Percentiles rank a stretch among this genome's conserved stretches.
Evolutionary conservation across 306 rosid species (phyloP).

Genomic region (Cicer pinnatifidum): DNA sequence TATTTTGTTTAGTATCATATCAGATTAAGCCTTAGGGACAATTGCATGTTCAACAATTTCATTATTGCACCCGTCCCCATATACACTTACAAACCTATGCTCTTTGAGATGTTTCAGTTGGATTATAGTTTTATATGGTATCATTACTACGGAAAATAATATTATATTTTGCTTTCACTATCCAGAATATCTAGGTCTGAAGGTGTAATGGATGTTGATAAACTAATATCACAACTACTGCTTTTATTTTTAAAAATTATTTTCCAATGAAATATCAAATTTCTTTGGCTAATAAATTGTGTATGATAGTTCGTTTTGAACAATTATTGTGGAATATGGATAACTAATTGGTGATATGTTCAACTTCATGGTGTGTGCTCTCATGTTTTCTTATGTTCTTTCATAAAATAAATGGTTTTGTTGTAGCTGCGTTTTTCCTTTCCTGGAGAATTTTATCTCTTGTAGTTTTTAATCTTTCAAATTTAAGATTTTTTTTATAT

Average conservation of each 20-base stretch:
- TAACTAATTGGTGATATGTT: constrained; percentile 19
- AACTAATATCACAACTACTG: not conserved
- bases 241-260: not conserved
- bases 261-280: constrained; percentile 49
- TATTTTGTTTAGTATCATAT: not conserved
- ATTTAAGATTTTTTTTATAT: constrained; percentile 42
- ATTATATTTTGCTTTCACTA: constrained; percentile 23
- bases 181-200: constrained; percentile 2
- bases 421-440: constrained; percentile 16
- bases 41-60: not conserved
- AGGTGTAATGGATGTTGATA: not conserved
- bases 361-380: not conserved
- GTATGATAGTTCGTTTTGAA: constrained; percentile 86
- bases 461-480: not conserved
- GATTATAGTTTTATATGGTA: not conserved
- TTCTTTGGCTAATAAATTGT: too few species aligned
- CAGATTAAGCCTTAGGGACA: not conserved
- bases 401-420: constrained; percentile 14
- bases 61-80: too few species aligned
- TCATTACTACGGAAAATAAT: not conserved
- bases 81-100: not conserved
- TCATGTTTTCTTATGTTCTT: constrained; percentile 27
- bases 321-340: constrained; percentile 52
- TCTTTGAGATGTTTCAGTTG: not conserved
- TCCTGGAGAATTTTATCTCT: constrained; percentile 15